Conservation (phyloP, 1,284 basidiomycete genomes). For the Moniliella sp. region DNA sequence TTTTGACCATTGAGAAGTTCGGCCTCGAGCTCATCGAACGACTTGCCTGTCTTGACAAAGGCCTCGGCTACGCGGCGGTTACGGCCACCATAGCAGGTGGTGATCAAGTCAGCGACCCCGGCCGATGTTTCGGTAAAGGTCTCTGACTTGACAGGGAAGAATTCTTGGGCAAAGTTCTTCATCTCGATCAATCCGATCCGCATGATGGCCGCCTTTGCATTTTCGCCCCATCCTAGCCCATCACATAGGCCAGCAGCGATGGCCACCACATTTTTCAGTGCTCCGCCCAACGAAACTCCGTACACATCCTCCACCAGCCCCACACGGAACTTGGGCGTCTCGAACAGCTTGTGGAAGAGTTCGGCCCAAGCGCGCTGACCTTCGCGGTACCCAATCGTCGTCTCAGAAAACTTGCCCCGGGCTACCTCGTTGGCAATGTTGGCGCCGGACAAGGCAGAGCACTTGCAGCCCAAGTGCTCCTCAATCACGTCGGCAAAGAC, state of each 20-base stretch:
- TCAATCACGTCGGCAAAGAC: slow-evolving; percentile 43
- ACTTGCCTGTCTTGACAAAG: slow-evolving; percentile 40
- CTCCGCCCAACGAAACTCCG: slow-evolving; percentile 42
- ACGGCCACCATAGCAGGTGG: slow-evolving; percentile 41
- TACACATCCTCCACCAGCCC: slow-evolving; percentile 41
- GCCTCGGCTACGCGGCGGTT: slow-evolving; percentile 41
- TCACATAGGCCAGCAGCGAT: slow-evolving; percentile 42
- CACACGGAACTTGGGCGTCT: slow-evolving; percentile 39
- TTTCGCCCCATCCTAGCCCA: slow-evolving; percentile 41
- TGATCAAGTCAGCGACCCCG: slow-evolving; percentile 43
- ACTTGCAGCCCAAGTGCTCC: slow-evolving; percentile 38
- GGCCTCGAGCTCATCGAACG: slow-evolving; percentile 40
- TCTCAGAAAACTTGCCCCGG: slow-evolving; percentile 39
- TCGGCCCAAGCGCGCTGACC: slow-evolving; percentile 14
- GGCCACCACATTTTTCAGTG: slow-evolving; percentile 43
- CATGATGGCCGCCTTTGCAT: slow-evolving; percentile 44
- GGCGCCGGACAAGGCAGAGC: slow-evolving; percentile 41
- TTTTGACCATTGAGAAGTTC: slow-evolving; percentile 43
- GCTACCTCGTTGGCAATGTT: slow-evolving; percentile 44
- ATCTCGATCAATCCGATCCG: slow-evolving; percentile 36
- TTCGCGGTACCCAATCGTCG: slow-evolving; percentile 41
- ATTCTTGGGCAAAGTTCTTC: slow-evolving; percentile 38
- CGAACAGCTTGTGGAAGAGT: slow-evolving; percentile 35
- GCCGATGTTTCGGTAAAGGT: slow-evolving; percentile 40
- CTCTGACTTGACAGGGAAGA: slow-evolving; percentile 41